Evolutionary conservation across 371 early-diverging fungal species (phyloP).

Genomic region (Mortierella sp.): DNA sequence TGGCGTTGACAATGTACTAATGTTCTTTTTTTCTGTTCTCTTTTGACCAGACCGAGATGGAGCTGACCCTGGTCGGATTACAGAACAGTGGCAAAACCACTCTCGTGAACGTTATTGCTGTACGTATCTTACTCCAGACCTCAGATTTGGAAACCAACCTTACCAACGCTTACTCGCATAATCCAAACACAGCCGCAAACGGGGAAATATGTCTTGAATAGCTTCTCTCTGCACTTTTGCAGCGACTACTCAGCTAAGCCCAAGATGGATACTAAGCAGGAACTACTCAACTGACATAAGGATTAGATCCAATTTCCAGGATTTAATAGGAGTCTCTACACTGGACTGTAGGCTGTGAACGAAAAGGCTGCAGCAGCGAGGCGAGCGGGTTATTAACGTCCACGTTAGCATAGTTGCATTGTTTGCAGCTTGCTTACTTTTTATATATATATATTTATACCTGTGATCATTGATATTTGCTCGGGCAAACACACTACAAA

Average conservation of each 20-base stretch:
- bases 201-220: too few species aligned
- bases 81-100: constrained; percentile 99
- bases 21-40: background rate
- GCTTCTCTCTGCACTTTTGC: too few species aligned
- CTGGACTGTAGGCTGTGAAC: too few species aligned
- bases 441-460: background rate
- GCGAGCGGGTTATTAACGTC: too few species aligned
- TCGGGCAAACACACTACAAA: background rate
- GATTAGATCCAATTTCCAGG: too few species aligned
- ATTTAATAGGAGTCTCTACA: too few species aligned
- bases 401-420: background rate
- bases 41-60: constrained; percentile 87
- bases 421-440: background rate
- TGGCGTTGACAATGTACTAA: background rate
- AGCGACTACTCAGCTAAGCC: background rate
- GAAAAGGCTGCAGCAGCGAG: too few species aligned
- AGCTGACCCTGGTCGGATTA: constrained; percentile 96
- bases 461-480: background rate
- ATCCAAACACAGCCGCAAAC: too few species aligned
- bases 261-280: background rate
- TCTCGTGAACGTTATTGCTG: constrained; percentile 97
- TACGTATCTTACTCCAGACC: constrained; percentile 60
- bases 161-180: too few species aligned
- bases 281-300: too few species aligned
- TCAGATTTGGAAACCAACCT: background rate